Evolutionary conservation across 345 rosid species (phyloP).

Genomic region (Citrus trifoliata): DNA sequence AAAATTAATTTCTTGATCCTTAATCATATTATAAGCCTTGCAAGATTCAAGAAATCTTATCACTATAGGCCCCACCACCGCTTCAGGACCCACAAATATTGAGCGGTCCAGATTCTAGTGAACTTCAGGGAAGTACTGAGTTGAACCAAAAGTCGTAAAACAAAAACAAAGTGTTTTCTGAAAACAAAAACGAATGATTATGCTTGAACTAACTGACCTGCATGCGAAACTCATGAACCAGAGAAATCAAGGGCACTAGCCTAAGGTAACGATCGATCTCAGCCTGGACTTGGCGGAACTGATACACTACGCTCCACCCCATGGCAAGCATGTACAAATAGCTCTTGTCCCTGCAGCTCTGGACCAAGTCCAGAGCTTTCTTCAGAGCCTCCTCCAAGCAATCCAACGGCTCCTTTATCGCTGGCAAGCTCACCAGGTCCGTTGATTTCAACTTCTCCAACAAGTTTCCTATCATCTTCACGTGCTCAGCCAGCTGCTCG

Average conservation of each 20-base stretch:
- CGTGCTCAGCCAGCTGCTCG: constrained; percentile 35
- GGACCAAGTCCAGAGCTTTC: constrained; percentile 27
- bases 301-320: constrained; percentile 42
- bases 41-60: not conserved
- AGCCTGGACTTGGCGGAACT: constrained; percentile 31
- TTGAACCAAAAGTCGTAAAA: too few relatives aligned
- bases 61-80: not conserved
- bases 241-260: constrained; percentile 35
- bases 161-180: too few relatives aligned
- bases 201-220: constrained; percentile 18
- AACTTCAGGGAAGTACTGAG: too few relatives aligned
- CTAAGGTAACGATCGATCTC: constrained; percentile 37
- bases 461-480: constrained; percentile 30
- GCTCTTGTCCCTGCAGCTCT: constrained; percentile 35
- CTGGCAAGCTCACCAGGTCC: constrained; percentile 30
- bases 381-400: constrained; percentile 34
- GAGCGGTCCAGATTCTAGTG: not conserved
- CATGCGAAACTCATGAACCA: constrained; percentile 35
- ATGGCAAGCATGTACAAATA: constrained; percentile 37
- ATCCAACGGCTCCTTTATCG: constrained; percentile 36
- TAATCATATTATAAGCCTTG: not conserved
- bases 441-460: constrained; percentile 33
- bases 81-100: not conserved
- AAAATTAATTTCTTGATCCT: not conserved
- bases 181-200: too few relatives aligned